Base-by-base conservation (phyloP, 352 stramenopile species). In the Globisporangium parvum region DNA sequence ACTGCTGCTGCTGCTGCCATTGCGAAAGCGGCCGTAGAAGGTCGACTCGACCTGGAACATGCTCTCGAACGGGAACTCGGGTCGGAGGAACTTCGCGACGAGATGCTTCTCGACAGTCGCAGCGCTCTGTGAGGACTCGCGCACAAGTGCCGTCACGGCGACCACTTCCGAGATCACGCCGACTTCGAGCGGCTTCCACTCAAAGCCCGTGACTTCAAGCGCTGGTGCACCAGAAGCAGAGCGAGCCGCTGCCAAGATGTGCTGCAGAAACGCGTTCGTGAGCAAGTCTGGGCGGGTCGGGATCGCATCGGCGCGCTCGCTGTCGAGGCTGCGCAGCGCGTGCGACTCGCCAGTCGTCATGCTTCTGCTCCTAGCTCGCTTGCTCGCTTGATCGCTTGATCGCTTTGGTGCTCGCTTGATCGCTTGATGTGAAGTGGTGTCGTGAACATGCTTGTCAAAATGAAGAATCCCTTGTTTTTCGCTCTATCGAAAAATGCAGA, bases 161-260 rank as follows among this genome's bases (percentile, higher is more conserved):
- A 90, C 78, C 17, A 93, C 83, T 39, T 89, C 77, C 6, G 80
- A 87, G 57, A 93, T 87, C 26, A 93, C 83, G 20, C 83, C 83
- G 12, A 87, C 59, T 57, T 91, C 84, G 65, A 93, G 79, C 26
- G 75, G 57, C 45, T 71, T 63, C 76, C 78, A 87, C 14, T 82
- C 59, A 60, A 88, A 86, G 42, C 63, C 58, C 20, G 53, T 33
- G n/a, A 87, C 69, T 10, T 50, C 57, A 45, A 73, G 41, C 41
- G 18, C 41, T 23, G 41, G n/a, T 10, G n/a, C 57, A 4, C 47
- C 61, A 12, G 62, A 54, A 37, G 2, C 31, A 37, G 39, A 6
- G 41, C 41, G n/a, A 15, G 41, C n/a, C 8, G 41, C 41, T 26
- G 41, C 52, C 39, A 83, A 31, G 39, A 80, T 70, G 44, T 66